Conservation (phyloP, 768 basidiomycete species). For the Trametes cinnabarina region DNA sequence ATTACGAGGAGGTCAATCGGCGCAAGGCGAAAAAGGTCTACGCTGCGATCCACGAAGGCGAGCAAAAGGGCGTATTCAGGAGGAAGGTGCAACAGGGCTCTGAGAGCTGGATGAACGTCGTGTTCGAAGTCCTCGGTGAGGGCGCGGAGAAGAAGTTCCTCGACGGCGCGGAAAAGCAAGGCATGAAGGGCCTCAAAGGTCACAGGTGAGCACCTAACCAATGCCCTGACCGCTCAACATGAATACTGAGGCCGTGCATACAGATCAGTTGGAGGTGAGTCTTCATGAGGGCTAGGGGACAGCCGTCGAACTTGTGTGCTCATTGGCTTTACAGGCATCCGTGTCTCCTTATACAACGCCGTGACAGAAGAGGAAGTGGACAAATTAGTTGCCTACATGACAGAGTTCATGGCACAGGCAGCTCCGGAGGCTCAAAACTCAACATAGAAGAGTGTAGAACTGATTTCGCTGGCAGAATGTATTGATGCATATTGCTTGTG, state of each 20-base stretch:
- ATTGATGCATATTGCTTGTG: too few species aligned
- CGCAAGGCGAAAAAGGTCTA: constrained; percentile 81
- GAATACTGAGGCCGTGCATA: too few species aligned
- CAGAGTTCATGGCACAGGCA: constrained; percentile 25
- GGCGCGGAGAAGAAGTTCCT: constrained; percentile 73
- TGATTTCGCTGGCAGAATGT: background rate
- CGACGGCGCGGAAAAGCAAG: constrained; percentile 71
- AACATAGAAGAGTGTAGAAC: background rate
- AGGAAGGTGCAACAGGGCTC: constrained; percentile 71
- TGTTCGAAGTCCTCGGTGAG: constrained; percentile 77
- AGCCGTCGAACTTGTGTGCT: background rate
- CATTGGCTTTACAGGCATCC: constrained; percentile 40
- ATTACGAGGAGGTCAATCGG: constrained; percentile 64
- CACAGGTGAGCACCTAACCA: constrained; percentile 73
- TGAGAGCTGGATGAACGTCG: constrained; percentile 95
- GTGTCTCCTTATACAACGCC: constrained; percentile 60
- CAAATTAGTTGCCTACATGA: constrained; percentile 30
- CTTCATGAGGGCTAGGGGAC: background rate
- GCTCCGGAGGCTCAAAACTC: background rate
- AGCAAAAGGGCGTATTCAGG: constrained; percentile 64
- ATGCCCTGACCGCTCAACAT: background rate
- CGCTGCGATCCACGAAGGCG: constrained; percentile 64
- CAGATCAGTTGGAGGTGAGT: constrained; percentile 42
- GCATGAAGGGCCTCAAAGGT: constrained; percentile 87
- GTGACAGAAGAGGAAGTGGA: constrained; percentile 48